A percentile compares a stretch with the other conserved stretches of the same genome.
Conservation (phyloP, 768 basidiomycete species). For the Pisolithus orientalis region DNA sequence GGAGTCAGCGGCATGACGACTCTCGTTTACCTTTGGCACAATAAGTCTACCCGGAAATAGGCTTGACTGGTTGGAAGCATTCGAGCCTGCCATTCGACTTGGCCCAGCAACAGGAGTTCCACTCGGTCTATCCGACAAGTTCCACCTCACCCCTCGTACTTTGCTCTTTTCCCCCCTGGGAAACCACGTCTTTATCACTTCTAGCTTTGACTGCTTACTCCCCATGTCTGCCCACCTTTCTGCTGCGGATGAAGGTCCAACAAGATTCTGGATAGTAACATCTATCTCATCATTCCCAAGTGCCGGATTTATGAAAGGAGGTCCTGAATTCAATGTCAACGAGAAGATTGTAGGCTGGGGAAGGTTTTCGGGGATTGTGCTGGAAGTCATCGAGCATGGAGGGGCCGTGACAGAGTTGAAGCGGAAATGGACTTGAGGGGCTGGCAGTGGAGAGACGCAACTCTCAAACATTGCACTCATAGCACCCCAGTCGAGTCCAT, state of each 20-base stretch:
- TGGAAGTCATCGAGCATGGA: constrained; percentile 14
- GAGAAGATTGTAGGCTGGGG: constrained; percentile 17
- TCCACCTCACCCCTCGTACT: constrained; percentile 19
- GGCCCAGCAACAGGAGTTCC: neutral
- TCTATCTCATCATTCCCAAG: constrained; percentile 33
- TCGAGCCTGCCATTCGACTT: neutral
- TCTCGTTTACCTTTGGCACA: neutral
- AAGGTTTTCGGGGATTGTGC: constrained; percentile 7
- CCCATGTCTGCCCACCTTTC: constrained; percentile 51
- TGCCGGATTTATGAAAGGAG: neutral
- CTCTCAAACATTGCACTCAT: constrained; percentile 64
- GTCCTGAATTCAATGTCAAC: neutral
- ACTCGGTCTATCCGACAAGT: constrained; percentile 4
- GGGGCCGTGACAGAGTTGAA: constrained; percentile 17
- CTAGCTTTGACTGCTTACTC: constrained; percentile 37
- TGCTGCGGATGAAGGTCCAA: constrained; percentile 48
- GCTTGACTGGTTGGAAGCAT: neutral
- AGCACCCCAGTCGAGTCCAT: constrained; percentile 65
- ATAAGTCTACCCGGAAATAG: neutral
- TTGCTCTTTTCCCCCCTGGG: constrained; percentile 27
- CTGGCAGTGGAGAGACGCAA: constrained; percentile 33
- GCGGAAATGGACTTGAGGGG: neutral
- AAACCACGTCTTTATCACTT: constrained; percentile 40
- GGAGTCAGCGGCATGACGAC: constrained; percentile 28
- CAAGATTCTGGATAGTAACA: constrained; percentile 57